Percentiles rank a stretch among this genome's conserved stretches.
Conservation (phyloP, 2,329 filamentous ascomycete genomes). For the Claviceps monticola region DNA sequence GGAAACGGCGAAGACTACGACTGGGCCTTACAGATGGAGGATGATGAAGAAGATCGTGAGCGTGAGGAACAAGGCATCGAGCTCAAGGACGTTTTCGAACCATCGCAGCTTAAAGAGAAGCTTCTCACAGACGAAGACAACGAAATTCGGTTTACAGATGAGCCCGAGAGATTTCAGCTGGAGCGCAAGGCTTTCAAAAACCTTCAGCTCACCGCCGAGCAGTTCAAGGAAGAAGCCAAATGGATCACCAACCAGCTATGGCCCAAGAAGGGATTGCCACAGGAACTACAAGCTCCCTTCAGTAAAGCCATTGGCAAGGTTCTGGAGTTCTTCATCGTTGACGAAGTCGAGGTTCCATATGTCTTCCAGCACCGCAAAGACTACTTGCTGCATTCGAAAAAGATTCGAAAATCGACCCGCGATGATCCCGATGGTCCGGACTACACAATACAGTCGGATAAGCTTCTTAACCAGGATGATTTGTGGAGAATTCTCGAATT, state of each 20-base stretch:
- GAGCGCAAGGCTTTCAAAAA: conserved; percentile 81
- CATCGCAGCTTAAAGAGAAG: conserved; percentile 84
- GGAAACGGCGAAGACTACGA: conserved; percentile 92
- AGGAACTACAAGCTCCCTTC: conserved; percentile 68
- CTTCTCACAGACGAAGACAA: conserved; percentile 95
- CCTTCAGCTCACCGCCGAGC: conserved; percentile 64
- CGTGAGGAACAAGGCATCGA: conserved; percentile 75
- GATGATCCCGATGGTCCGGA: conserved; percentile 59
- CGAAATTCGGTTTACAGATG: conserved; percentile 71
- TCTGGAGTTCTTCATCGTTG: conserved; percentile 85
- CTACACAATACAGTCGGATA: conserved; percentile 66
- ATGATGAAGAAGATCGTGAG: conserved; percentile 67
- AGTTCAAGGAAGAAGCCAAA: conserved; percentile 75
- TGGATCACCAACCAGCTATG: conserved; percentile 90
- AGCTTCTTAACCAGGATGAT: conserved; percentile 82
- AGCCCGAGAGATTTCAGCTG: conserved; percentile 88
- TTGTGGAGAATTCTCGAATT: conserved; percentile 91
- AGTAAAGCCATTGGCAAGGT: conserved; percentile 82
- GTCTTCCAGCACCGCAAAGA: conserved; percentile 98
- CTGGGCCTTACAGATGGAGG: conserved; percentile 83
- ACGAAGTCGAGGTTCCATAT: conserved; percentile 91
- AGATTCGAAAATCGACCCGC: conserved; percentile 44
- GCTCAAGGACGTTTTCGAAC: conserved; percentile 96
- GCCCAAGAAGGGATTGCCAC: conserved; percentile 65
- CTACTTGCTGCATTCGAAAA: conserved; percentile 83